Percentiles rank a stretch among this genome's conserved stretches.
These are phyloP conservation scores for Phytophthora pistaciae DNA, from an alignment of 352 stramenopile species.

Conservation along the genomic window DNA sequence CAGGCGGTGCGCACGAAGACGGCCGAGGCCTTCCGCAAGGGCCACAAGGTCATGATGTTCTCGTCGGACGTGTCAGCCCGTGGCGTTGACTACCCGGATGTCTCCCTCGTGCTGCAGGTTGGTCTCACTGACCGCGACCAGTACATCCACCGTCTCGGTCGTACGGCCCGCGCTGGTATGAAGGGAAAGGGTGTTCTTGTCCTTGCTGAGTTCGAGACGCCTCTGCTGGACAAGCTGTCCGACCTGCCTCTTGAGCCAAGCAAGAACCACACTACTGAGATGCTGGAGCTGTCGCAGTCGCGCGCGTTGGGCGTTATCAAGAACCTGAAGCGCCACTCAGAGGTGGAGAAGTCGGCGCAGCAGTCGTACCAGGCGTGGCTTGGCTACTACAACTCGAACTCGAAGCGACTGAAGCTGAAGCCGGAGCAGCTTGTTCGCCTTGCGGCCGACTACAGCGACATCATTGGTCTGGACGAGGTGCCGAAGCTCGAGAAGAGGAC, in stretches of 20 bases:
- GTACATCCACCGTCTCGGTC: conserved; percentile 97
- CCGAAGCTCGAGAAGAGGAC: conserved; percentile 89
- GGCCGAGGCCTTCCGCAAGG: conserved; percentile 90
- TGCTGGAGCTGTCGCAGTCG: conserved; percentile 26
- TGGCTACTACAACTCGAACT: conserved; percentile 94
- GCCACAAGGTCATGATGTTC: conserved; percentile 93
- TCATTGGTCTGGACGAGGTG: conserved; percentile 71
- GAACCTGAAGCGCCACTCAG: conserved; percentile 50
- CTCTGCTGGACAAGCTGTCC: conserved; percentile 71
- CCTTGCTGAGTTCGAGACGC: conserved; percentile 86
- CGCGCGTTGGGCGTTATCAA: conserved; percentile 45
- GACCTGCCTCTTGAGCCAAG: conserved; percentile 66
- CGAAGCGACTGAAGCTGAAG: conserved; percentile 62
- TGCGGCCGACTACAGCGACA: conserved; percentile 68
- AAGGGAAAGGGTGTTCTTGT: conserved; percentile 86
- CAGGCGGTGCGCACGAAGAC: conserved; percentile 91
- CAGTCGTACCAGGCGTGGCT: conserved; percentile 96
- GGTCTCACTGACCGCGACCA: conserved; percentile 90
- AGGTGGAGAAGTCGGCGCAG: conserved; percentile 82
- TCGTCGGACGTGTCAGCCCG: conserved; percentile 95
- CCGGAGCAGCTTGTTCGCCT: conserved; percentile 72
- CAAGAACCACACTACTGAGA: conserved; percentile 24
- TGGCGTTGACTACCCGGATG: conserved; percentile 96
- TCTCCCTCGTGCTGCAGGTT: conserved; percentile 91
- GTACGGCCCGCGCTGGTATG: conserved; percentile 93